A percentile compares a stretch with the other conserved stretches of the same genome.
phyloP scores from a whole-genome alignment of 495 filamentous ascomycete species.

The Oidiodendron maius region DNA sequence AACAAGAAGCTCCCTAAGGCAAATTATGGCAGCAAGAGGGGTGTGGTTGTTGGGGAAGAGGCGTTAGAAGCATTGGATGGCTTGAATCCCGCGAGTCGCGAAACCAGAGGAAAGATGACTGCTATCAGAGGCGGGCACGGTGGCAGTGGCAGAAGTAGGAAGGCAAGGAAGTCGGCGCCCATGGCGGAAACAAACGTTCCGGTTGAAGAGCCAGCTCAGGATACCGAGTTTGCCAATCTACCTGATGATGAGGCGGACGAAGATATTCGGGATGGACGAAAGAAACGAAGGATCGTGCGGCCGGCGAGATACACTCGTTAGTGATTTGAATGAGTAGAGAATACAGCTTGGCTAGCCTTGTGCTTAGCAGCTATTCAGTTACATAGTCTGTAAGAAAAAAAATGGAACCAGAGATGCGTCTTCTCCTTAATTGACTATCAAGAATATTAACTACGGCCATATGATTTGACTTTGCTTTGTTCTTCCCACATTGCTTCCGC shows the following conservation, averaged over 20 bases:
- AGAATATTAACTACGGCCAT: too few relatives aligned
- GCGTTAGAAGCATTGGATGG: slow-evolving; percentile 15
- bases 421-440: too few relatives aligned
- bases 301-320: slow-evolving; percentile 2
- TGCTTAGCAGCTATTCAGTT: too few relatives aligned
- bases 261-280: background rate
- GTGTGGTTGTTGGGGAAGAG: slow-evolving; percentile 16
- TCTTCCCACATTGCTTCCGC: too few relatives aligned
- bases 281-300: background rate
- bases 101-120: background rate
- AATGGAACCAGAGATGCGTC: too few relatives aligned
- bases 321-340: too few relatives aligned
- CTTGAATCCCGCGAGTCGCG: slow-evolving; percentile 1
- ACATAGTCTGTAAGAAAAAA: too few relatives aligned
- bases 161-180: slow-evolving; percentile 11
- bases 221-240: slow-evolving; percentile 64
- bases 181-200: slow-evolving; percentile 70
- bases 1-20: slow-evolving; percentile 21
- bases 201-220: slow-evolving; percentile 89
- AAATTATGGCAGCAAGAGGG: slow-evolving; percentile 12
- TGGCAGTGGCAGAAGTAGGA: slow-evolving; percentile 5
- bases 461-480: too few relatives aligned
- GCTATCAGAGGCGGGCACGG: slow-evolving; percentile 3
- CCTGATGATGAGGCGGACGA: slow-evolving; percentile 84
- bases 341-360: too few relatives aligned